Percentiles rank a stretch among this genome's conserved stretches.
phyloP scores from a whole-genome alignment of 768 basidiomycete genomes.

The Auriscalpium orientale region DNA sequence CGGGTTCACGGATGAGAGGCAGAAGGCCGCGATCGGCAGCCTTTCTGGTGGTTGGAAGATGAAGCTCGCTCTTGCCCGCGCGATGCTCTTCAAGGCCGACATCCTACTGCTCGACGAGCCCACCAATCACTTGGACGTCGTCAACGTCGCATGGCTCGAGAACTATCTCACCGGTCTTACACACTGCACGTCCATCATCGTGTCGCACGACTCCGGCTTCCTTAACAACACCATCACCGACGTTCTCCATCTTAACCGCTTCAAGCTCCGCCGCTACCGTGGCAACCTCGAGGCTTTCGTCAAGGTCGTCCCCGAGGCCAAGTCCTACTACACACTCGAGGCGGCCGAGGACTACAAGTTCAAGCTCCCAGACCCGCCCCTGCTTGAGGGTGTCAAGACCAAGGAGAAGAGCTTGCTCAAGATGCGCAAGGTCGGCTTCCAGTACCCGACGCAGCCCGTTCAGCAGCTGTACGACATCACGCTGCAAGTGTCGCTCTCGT shows the following conservation, averaged over 20 bases:
- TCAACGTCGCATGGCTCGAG: constrained; percentile 98
- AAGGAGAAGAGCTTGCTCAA: constrained; percentile 96
- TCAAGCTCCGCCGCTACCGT: constrained; percentile 93
- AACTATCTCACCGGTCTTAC: constrained; percentile 82
- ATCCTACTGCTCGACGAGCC: constrained; percentile 96
- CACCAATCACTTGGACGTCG: constrained; percentile 94
- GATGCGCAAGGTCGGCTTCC: constrained; percentile 97
- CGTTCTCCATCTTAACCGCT: constrained; percentile 95
- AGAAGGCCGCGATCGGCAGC: constrained; percentile 77
- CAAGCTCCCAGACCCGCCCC: constrained; percentile 94
- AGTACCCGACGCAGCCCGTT: constrained; percentile 79
- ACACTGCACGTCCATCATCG: constrained; percentile 95
- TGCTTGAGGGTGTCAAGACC: constrained; percentile 99
- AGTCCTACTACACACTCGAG: constrained; percentile 95
- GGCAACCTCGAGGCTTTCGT: constrained; percentile 96
- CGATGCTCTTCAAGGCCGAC: constrained; percentile 97
- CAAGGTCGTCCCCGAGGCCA: constrained; percentile 91
- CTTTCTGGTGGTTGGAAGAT: constrained; percentile 99
- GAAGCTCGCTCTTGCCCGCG: constrained; percentile 96
- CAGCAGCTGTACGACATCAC: constrained; percentile 94
- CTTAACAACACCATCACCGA: constrained; percentile 98
- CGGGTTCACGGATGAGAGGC: constrained; percentile 86
- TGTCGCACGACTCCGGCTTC: constrained; percentile 97
- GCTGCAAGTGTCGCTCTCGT: constrained; percentile 95
- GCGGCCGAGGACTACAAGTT: constrained; percentile 96